Conservation (phyloP, 805 yeast genomes). For the Lipomyces japonicus region DNA sequence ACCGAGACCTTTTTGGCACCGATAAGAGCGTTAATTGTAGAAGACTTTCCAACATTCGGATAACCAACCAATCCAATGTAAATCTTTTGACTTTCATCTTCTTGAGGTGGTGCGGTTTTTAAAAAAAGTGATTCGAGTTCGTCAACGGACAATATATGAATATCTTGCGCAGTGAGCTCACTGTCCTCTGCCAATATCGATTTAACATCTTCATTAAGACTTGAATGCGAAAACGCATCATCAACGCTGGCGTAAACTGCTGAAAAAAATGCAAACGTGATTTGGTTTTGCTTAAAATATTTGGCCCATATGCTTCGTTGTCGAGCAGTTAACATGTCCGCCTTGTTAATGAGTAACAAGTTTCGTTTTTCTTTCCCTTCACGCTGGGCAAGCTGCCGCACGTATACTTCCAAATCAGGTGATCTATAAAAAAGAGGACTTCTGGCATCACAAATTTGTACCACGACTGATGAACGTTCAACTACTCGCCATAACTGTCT, state of each 20-base stretch:
- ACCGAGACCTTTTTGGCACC: slow-evolving; percentile 98
- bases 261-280: slow-evolving; percentile 85
- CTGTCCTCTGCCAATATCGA: too few species aligned
- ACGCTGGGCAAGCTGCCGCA: slow-evolving; percentile 65
- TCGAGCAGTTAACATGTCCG: slow-evolving; percentile 72
- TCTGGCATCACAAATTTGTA: slow-evolving; percentile 96
- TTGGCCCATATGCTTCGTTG: slow-evolving; percentile 87
- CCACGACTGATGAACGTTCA: slow-evolving; percentile 88
- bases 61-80: slow-evolving; percentile 91
- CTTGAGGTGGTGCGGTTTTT: slow-evolving; percentile 62
- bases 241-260: slow-evolving; percentile 66
- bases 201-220: slow-evolving; percentile 10
- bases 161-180: slow-evolving; percentile 41
- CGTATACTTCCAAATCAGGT: slow-evolving; percentile 79
- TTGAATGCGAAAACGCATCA: slow-evolving; percentile 9
- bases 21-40: slow-evolving; percentile 94
- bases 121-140: slow-evolving; percentile 80
- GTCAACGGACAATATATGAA: slow-evolving; percentile 71
- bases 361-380: slow-evolving; percentile 52
- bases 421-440: slow-evolving; percentile 89
- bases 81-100: slow-evolving; percentile 31
- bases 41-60: slow-evolving; percentile 94
- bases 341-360: slow-evolving; percentile 83
- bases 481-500: slow-evolving; percentile 97
- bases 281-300: slow-evolving; percentile 64